These are phyloP conservation scores for Solanum megistacrolobum DNA, from an alignment of 257 asterid species.

Conservation along the genomic window DNA sequence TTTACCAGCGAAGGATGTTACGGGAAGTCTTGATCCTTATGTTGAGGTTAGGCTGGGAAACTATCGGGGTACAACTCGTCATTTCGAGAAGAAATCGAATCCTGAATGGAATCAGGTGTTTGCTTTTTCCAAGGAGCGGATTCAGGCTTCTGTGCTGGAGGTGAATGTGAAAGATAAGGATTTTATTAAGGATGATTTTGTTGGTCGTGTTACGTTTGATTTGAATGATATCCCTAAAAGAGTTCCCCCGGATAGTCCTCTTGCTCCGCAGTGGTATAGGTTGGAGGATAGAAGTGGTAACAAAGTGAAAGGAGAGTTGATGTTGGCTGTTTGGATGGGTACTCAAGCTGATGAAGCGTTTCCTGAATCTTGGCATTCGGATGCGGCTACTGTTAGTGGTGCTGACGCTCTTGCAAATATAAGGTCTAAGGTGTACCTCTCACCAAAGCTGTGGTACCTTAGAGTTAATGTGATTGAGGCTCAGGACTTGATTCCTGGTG, in stretches of 20 bases:
- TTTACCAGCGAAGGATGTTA: conserved; percentile 2
- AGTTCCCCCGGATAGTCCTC: conserved; percentile 18
- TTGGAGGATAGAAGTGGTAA: conserved; percentile 5
- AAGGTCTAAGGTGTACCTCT: conserved; percentile 13
- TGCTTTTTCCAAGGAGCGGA: conserved; percentile 11
- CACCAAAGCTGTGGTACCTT: conserved; percentile 15
- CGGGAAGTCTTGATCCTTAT: conserved; percentile 15
- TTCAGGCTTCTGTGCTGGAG: conserved; percentile 7
- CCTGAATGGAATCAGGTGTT: conserved; percentile 19
- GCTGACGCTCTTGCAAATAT: background rate
- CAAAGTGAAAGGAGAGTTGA: conserved; percentile 10
- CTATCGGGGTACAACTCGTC: conserved; percentile 12
- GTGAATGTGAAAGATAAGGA: conserved; percentile 16
- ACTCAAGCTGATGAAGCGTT: conserved; percentile 20
- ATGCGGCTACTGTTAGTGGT: conserved; percentile 2
- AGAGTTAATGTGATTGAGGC: conserved; percentile 16
- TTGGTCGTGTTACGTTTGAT: conserved; percentile 11
- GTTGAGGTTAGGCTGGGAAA: conserved; percentile 20
- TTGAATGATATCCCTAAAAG: conserved; percentile 11
- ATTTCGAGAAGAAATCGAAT: conserved; percentile 5
- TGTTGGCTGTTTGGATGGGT: conserved; percentile 24
- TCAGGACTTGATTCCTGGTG: conserved; percentile 12
- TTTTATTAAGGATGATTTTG: conserved; percentile 8
- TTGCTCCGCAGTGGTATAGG: conserved; percentile 21
- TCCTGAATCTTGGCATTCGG: conserved; percentile 18